A percentile compares a stretch with the other conserved stretches of the same genome.
These are phyloP conservation scores for Tagetes erecta DNA, from an alignment of 129 eudicot species.

Conservation along the genomic window DNA sequence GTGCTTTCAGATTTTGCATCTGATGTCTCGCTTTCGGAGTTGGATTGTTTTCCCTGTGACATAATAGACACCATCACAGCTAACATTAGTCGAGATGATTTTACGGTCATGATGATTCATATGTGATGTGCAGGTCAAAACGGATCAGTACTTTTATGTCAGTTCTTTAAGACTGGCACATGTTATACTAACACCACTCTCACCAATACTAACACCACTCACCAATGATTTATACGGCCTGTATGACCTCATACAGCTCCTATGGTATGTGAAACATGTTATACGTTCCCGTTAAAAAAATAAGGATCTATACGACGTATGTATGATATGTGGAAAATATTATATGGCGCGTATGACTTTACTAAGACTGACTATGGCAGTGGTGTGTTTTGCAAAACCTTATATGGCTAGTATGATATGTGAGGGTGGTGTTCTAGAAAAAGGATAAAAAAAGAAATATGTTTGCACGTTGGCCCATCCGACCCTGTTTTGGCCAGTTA, in stretches of 20 bases:
- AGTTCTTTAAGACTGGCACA: background rate
- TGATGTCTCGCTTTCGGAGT: slow-evolving; percentile 22
- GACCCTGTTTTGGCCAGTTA: background rate
- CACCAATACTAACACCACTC: background rate
- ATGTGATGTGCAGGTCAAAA: background rate
- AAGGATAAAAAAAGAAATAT: background rate
- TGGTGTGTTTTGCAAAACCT: background rate
- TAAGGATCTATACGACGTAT: too few relatives aligned
- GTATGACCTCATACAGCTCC: background rate
- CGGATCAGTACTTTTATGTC: background rate
- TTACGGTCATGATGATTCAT: background rate
- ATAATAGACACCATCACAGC: background rate
- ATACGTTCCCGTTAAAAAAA: background rate
- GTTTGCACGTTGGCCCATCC: background rate
- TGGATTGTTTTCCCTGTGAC: slow-evolving; percentile 39
- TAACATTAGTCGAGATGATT: background rate
- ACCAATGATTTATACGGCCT: background rate
- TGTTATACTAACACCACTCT: background rate
- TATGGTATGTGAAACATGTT: slow-evolving; percentile 1
- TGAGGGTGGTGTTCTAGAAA: slow-evolving; percentile 2
- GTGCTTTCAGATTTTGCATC: slow-evolving; percentile 30
- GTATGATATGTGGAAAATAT: background rate
- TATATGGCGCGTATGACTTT: background rate
- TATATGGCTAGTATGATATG: background rate
- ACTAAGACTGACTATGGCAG: background rate